Conservation (phyloP, 1,139 yeast genomes). For the Blastobotrys malaysiensis region DNA sequence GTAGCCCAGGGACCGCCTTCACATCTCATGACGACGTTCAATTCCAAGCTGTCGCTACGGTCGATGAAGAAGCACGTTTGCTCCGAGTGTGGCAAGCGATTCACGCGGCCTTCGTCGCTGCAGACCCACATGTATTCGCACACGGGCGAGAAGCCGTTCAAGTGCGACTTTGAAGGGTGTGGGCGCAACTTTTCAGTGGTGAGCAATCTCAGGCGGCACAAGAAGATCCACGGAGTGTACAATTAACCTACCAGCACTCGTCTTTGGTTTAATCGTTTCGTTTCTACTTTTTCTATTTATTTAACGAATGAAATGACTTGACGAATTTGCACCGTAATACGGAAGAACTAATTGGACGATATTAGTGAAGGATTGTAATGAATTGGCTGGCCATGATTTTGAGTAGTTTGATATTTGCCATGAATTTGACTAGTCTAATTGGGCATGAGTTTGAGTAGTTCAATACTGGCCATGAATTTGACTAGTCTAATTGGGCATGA, state of each 20-base stretch:
- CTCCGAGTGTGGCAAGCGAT: slow-evolving; percentile 65
- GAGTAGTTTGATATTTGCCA: too few species aligned
- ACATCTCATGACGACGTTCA: slow-evolving; percentile 29
- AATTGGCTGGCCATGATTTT: too few species aligned
- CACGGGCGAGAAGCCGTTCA: slow-evolving; percentile 79
- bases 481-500: too few species aligned
- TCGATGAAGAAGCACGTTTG: slow-evolving; percentile 42
- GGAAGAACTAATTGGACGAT: too few species aligned
- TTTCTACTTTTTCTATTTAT: neutral
- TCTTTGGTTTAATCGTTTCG: slow-evolving; percentile 9
- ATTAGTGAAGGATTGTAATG: too few species aligned
- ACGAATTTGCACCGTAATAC: neutral
- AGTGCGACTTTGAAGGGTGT: slow-evolving; percentile 63
- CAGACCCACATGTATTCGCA: slow-evolving; percentile 79
- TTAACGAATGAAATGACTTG: neutral
- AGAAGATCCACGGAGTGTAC: slow-evolving; percentile 48
- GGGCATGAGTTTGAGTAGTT: too few species aligned
- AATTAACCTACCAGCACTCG: slow-evolving; percentile 36
- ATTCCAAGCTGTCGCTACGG: slow-evolving; percentile 24
- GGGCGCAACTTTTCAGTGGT: slow-evolving; percentile 70
- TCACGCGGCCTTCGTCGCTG: slow-evolving; percentile 75
- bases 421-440: too few species aligned
- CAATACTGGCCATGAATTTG: too few species aligned
- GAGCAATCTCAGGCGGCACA: slow-evolving; percentile 76
- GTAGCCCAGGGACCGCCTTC: slow-evolving; percentile 21